Base-by-base conservation (phyloP, 2,329 filamentous ascomycete species). In the Trichoderma aggressivum region DNA sequence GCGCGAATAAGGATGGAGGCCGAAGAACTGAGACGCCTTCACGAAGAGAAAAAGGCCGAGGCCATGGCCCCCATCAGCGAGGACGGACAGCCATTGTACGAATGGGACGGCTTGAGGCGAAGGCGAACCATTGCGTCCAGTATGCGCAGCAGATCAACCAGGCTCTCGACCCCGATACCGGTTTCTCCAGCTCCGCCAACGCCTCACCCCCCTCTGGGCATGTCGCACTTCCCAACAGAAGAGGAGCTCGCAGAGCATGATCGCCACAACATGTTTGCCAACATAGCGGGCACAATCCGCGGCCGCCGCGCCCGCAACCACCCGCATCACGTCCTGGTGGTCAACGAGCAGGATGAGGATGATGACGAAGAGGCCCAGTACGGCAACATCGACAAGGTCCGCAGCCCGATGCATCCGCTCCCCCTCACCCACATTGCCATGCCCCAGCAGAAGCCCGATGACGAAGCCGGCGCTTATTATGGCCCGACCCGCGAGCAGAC, bases 71-170 rank as follows among this genome's bases (percentile, higher is more conserved):
- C 93, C 2, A 91, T 97, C 66, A 88, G 87, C 60, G 94, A 98
- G 78, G 89, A 94, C 74, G 93, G 94, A 28, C 85, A 89, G 34
- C 81, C 84, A 61, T 76, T 81, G 43, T 91, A 93, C 73, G 94
- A 98, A 81, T 99, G 94, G 91, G 96, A 98, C 81, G 96, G 96
- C 5, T 82, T 99, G 65, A 88, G 95, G 76, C 87, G 94, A 76
- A 87, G 96, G 55, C 85, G 86, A 75, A 90, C 88, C 10, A 87
- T 88, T 74, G 80, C 77, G 21, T 75, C 76, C 30, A 80, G 79
- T 73, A 75, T 77, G 30, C 78, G 77, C 36, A 73, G 73, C 36
- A 76, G 79, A 39, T 74, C 77, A 2, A 70, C 74, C 7, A 76
- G 76, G 58, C 77, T 78, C 3, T 76, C 78, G 0, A 75, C 77